Evolutionary conservation across 2,329 filamentous ascomycete species (phyloP).

Genomic region (Tolypocladium tropicale): DNA sequence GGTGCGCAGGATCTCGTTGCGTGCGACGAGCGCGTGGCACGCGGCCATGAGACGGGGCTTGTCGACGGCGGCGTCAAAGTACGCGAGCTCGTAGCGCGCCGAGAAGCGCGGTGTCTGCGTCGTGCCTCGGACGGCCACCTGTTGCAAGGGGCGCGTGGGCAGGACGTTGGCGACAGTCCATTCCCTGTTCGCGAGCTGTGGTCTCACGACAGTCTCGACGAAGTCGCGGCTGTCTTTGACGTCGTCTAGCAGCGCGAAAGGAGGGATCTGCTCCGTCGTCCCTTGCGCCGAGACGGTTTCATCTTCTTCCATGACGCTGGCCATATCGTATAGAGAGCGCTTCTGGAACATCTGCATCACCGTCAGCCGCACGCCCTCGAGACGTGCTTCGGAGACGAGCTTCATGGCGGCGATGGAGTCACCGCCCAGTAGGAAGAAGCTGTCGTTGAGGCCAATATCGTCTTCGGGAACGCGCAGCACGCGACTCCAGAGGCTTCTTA

Average conservation of each 20-base stretch:
- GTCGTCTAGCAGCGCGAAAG: constrained; percentile 36
- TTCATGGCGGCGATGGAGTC: constrained; percentile 54
- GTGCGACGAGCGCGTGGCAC: constrained; percentile 45
- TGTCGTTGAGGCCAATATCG: constrained; percentile 41
- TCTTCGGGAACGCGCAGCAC: constrained; percentile 33
- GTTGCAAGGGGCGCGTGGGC: constrained; percentile 48
- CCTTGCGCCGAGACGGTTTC: not conserved
- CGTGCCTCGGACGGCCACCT: constrained; percentile 48
- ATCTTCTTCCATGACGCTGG: constrained; percentile 29
- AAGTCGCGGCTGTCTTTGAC: constrained; percentile 28
- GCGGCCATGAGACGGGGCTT: constrained; percentile 34
- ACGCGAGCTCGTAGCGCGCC: constrained; percentile 53
- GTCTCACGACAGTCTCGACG: constrained; percentile 35
- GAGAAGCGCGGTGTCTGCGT: constrained; percentile 49
- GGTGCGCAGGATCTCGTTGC: constrained; percentile 56
- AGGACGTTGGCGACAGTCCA: constrained; percentile 46
- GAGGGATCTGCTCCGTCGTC: not conserved
- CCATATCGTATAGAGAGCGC: constrained; percentile 40
- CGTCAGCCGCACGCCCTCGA: constrained; percentile 35
- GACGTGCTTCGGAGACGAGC: constrained; percentile 43
- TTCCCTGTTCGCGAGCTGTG: constrained; percentile 37
- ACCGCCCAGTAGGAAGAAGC: constrained; percentile 51
- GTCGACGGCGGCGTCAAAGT: constrained; percentile 43
- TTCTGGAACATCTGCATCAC: constrained; percentile 46
- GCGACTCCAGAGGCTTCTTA: constrained; percentile 37